Evolutionary conservation across 192 early-diverging fungal species (phyloP).

Genomic region (Jimgerdemannia flammicorona): DNA sequence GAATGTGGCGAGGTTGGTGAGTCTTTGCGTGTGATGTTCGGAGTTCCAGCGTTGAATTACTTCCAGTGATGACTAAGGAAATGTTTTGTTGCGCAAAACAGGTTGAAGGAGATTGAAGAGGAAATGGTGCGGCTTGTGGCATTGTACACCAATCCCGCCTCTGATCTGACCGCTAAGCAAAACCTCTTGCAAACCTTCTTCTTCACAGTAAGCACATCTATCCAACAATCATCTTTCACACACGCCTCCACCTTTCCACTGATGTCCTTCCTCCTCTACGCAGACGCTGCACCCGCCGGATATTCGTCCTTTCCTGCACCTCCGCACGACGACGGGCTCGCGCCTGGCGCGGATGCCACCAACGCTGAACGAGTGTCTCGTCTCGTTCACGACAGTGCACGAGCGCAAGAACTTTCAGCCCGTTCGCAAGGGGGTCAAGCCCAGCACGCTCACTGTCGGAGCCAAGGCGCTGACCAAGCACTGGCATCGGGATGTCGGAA

Average conservation of each 20-base stretch:
- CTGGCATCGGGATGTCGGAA: conserved; percentile 18
- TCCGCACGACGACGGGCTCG: background rate
- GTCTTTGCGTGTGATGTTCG: background rate
- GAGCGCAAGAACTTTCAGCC: background rate
- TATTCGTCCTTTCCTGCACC: background rate
- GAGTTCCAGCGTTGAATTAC: no score
- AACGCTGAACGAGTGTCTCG: conserved; percentile 13
- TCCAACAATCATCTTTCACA: background rate
- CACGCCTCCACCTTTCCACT: background rate
- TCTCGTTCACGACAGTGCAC: conserved; percentile 10
- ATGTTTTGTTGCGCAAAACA: background rate
- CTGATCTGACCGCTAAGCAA: background rate
- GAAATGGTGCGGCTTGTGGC: background rate
- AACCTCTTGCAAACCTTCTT: background rate
- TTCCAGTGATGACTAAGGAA: no score
- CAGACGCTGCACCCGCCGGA: background rate
- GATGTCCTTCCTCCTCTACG: background rate
- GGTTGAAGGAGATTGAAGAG: background rate
- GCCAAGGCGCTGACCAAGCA: conserved; percentile 25
- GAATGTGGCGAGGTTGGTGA: background rate
- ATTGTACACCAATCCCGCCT: background rate
- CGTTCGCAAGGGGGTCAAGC: background rate
- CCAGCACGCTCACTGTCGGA: conserved; percentile 21
- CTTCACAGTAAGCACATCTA: background rate
- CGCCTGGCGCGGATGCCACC: conserved; percentile 9